phyloP scores from a whole-genome alignment of 495 filamentous ascomycete species.

The Aspergillus mulundensis region DNA sequence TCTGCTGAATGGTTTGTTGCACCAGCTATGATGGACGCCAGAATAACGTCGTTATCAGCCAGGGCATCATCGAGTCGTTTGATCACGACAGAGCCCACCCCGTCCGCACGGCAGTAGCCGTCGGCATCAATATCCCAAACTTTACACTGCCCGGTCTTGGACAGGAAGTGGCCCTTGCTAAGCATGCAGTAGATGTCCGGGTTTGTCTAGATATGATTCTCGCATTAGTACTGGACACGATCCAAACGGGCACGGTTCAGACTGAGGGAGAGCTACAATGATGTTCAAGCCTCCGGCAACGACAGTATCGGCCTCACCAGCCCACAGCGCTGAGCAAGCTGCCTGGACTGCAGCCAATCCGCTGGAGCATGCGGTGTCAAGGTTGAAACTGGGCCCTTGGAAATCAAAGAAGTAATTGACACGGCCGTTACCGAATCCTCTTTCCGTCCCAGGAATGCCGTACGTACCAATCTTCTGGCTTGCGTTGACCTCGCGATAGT shows the following conservation, averaged over 20 bases:
- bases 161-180: conserved; percentile 63
- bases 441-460: conserved; percentile 21
- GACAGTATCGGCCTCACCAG: conserved; percentile 65
- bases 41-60: conserved; percentile 43
- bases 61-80: conserved; percentile 45
- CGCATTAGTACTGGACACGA: background rate
- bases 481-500: conserved; percentile 28
- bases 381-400: conserved; percentile 63
- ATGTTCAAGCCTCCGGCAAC: conserved; percentile 66
- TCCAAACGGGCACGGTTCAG: too few species aligned
- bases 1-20: conserved; percentile 44
- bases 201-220: conserved; percentile 42
- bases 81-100: conserved; percentile 38
- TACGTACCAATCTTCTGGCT: conserved; percentile 25
- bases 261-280: conserved; percentile 20
- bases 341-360: conserved; percentile 46
- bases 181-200: conserved; percentile 65
- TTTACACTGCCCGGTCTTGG: conserved; percentile 62
- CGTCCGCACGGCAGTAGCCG: conserved; percentile 64
- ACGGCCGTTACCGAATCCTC: conserved; percentile 34
- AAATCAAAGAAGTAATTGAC: conserved; percentile 69
- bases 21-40: conserved; percentile 30
- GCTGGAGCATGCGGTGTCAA: conserved; percentile 78
- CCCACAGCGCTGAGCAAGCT: conserved; percentile 62
- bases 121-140: conserved; percentile 65